phyloP scores from a whole-genome alignment of 1,139 yeast genomes.

The Diutina siamensis region DNA sequence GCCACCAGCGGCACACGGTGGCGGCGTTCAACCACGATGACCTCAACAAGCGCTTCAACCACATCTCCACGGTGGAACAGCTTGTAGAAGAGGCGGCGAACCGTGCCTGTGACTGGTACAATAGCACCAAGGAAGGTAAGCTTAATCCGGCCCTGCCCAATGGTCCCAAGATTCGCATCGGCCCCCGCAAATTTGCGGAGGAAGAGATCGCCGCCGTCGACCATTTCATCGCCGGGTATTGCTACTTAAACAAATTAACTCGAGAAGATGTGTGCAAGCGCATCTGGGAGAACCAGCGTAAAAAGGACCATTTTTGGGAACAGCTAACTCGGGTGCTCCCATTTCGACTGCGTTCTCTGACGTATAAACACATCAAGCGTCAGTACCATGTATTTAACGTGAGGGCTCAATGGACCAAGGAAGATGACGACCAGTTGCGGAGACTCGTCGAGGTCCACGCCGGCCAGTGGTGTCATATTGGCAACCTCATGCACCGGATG shows the following conservation, averaged over 20 bases:
- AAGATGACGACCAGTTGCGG: constrained; percentile 61
- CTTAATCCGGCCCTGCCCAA: constrained; percentile 14
- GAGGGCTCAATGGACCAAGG: constrained; percentile 80
- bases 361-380: constrained; percentile 85
- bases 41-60: constrained; percentile 16
- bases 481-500: constrained; percentile 74
- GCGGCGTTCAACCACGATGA: not conserved
- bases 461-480: constrained; percentile 81
- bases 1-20: constrained; percentile 2
- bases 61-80: constrained; percentile 19
- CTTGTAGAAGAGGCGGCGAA: constrained; percentile 26
- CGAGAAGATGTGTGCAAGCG: constrained; percentile 65
- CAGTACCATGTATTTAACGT: constrained; percentile 78
- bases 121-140: constrained; percentile 8
- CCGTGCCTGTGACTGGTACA: constrained; percentile 28
- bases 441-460: constrained; percentile 53
- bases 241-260: constrained; percentile 46
- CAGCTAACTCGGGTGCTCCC: constrained; percentile 66
- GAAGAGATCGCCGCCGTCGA: constrained; percentile 66
- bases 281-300: constrained; percentile 79
- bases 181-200: constrained; percentile 40
- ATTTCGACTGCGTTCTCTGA: constrained; percentile 73
- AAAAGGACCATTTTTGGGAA: constrained; percentile 87
- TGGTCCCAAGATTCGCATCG: constrained; percentile 14
- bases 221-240: constrained; percentile 57